A percentile compares a stretch with the other conserved stretches of the same genome.
Evolutionary conservation across 2,329 filamentous ascomycete species (phyloP).

Genomic region (Aureobasidium mangrovei): DNA sequence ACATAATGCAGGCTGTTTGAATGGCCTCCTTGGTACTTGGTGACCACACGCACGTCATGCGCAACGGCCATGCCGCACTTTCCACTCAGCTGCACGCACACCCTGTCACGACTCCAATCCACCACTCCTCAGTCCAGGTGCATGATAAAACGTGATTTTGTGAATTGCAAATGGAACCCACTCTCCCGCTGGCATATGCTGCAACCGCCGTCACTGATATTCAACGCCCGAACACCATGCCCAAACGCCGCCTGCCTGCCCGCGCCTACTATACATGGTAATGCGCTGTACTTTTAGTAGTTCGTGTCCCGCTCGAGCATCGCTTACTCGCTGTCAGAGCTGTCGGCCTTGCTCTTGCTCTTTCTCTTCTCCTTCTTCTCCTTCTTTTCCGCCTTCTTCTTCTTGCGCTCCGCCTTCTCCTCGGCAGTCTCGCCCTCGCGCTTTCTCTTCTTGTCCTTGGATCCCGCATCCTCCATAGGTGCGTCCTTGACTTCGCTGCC

Average conservation of each 20-base stretch:
- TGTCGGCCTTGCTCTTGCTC: slow-evolving; percentile 34
- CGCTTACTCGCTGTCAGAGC: slow-evolving; percentile 33
- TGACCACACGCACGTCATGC: slow-evolving; percentile 6
- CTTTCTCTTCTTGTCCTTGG: slow-evolving; percentile 41
- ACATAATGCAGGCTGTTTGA: not conserved
- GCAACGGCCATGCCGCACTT: not conserved
- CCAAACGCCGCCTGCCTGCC: slow-evolving; percentile 13
- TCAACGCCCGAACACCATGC: slow-evolving; percentile 15
- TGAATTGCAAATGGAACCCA: slow-evolving; percentile 12
- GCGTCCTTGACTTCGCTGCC: slow-evolving; percentile 14
- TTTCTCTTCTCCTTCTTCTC: slow-evolving; percentile 71
- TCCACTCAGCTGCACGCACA: no score
- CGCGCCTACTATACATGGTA: slow-evolving; percentile 14
- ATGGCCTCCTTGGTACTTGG: not conserved
- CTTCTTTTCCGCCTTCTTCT: slow-evolving; percentile 76
- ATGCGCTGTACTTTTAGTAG: slow-evolving; percentile 7
- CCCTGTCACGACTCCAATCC: no score
- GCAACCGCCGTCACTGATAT: slow-evolving; percentile 12
- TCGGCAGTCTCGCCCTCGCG: slow-evolving; percentile 39
- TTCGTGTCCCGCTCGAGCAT: not conserved
- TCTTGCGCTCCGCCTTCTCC: slow-evolving; percentile 40
- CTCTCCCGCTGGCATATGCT: slow-evolving; percentile 14
- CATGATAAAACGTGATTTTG: slow-evolving; percentile 11
- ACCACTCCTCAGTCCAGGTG: no score
- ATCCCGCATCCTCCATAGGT: slow-evolving; percentile 17